Evolutionary conservation across 2,329 filamentous ascomycete species (phyloP), one percentile per base, ranked within the genome.

Genomic region (Fusarium setosum): DNA sequence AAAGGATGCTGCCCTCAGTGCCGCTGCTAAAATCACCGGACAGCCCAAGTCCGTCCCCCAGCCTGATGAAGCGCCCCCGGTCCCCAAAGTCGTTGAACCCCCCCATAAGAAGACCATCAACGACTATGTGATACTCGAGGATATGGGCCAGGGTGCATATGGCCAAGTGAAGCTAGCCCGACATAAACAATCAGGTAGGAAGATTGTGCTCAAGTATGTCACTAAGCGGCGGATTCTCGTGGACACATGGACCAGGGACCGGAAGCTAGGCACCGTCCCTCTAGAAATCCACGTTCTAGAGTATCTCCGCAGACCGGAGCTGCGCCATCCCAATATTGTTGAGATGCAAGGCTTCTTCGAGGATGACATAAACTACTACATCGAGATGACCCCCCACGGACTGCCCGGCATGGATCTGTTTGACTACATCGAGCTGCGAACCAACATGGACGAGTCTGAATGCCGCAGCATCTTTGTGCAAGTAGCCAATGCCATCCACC

Each of bases 121-220:
- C 52, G 94, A 97, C 75, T 99, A 97, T 76, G 85, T 90, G 38
- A 95, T 99, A 61, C 83, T 99, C 12, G 96, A 99, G 79, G 96
- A 99, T 61, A 98, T 99, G 95, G 96, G 96, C 5, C 94, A 97
- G 79, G 96, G 96, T 37, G 96, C 96, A 2, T 99, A 99, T 75
- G 96, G 96, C 3, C 95, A 99, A 79, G 96, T 99, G 59, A 99
- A 99, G 77, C 86, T 99, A 45, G 95, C 92, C 51, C 89, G 94
- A 26, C 92, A 96, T 80, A 96, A 94, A 80, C 88, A 90, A 72
- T 88, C 86, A 50, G 88, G 87, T 51, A 92, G 90, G 75, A 97
- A 96, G 78, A 92, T 96, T 64, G 95, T 99, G 18, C 86, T 99
- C 74, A 99, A 99, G 77, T 99, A 97, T 76, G 96, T 99, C 48